These are phyloP conservation scores for Fusarium burgessii DNA, from an alignment of 2,329 filamentous ascomycete genomes.

Conservation along the genomic window DNA sequence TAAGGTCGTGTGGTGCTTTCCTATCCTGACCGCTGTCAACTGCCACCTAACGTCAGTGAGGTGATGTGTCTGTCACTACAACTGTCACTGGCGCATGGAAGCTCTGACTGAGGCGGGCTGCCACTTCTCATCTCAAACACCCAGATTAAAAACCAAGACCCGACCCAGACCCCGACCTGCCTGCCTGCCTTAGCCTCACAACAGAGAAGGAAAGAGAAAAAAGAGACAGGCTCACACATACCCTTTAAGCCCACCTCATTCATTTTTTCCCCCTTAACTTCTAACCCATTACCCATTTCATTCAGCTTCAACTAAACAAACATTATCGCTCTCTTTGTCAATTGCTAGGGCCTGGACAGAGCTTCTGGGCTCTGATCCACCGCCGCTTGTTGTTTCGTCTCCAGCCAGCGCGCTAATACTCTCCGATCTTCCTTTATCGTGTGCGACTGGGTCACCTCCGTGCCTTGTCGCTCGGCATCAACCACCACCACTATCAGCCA, in stretches of 20 bases:
- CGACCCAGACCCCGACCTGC: not conserved
- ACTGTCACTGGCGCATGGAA: not conserved
- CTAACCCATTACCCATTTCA: not conserved
- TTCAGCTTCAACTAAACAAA: not conserved
- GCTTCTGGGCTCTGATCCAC: slow-evolving; percentile 45
- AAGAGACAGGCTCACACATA: not conserved
- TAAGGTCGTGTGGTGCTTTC: slow-evolving; percentile 1
- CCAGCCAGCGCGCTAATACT: slow-evolving; percentile 26
- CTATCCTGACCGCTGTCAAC: slow-evolving; percentile 7
- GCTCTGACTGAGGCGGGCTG: not conserved
- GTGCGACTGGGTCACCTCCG: slow-evolving; percentile 25
- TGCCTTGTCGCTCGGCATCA: slow-evolving; percentile 37
- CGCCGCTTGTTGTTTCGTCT: slow-evolving; percentile 22
- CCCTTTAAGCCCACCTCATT: not conserved
- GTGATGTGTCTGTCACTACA: not conserved
- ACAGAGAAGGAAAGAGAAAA: slow-evolving; percentile 13
- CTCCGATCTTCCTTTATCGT: slow-evolving; percentile 28
- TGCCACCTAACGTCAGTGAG: not conserved
- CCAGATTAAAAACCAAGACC: not conserved
- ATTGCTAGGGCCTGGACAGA: slow-evolving; percentile 33
- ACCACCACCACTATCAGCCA: slow-evolving; percentile 29
- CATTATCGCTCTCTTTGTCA: slow-evolving; percentile 20
- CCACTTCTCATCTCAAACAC: not conserved
- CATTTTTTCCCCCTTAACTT: not conserved
- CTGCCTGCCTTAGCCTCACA: not conserved